Base-by-base conservation (phyloP, 164 flowering plant genomes). In the Magnolia changhungtana region DNA sequence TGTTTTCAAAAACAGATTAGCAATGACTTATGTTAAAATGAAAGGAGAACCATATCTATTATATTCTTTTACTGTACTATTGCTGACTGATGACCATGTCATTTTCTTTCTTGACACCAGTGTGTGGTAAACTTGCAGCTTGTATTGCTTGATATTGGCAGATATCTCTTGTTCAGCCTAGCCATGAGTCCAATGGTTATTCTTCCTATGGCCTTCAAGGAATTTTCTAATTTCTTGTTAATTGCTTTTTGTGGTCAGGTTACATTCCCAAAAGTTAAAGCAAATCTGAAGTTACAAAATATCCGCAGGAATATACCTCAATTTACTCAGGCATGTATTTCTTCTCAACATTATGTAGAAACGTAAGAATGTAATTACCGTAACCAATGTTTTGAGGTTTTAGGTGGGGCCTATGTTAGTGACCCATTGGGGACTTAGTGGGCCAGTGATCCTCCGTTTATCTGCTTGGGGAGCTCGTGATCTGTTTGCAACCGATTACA, bases 361-460 rank as follows among this genome's bases (percentile, higher is more conserved):
- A 55, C 52, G 14, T 37, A 37, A 37, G 18, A 67, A 65, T 59
- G 51, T 65, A 55, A 37, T 13, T 64, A 55, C 2, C 11, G 24
- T 74, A 74, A 78, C 75, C 2, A 59, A 29, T 74, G 45, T 58
- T 71, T 76, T 50, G 73, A 66, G 69, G 70, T 74, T 78, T 77
- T 78, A 95, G 99, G 89, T 89, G 84, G 98, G 99, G 29, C 95
- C 99, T 64, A 86, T 96, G 98, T 84, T 96, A 78, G 91, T 92
- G 75, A 96, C 99, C 59, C 99, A 96, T 74, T 93, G 98, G 99
- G 98, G 99, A 76, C 90, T 96, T 72, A 96, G 98, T 87, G 99
- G 99, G 31, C 98, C 99, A 9, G 97, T 86, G 75, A 85, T 96
- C 87, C 96, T 96, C 71, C 89, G 93, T n/a, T 80, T 96, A 76